phyloP scores from a whole-genome alignment of 306 rosid genomes.

The Trifolium subterraneum region DNA sequence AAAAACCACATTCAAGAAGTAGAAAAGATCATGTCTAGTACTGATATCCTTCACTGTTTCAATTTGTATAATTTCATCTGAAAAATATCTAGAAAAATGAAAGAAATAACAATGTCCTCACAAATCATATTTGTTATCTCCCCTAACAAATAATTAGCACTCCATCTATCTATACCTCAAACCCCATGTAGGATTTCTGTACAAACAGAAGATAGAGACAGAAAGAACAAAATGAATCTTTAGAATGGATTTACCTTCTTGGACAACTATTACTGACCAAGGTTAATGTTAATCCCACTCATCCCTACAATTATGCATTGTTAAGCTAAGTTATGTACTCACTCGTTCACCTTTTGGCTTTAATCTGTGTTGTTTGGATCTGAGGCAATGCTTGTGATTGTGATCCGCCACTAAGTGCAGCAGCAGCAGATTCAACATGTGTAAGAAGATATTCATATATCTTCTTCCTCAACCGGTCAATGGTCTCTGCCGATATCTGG shows the following conservation, averaged over 20 bases:
- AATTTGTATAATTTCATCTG: slow-evolving; percentile 51
- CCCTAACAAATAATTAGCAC: slow-evolving; percentile 47
- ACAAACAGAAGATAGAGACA: slow-evolving; percentile 48
- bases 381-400: slow-evolving; percentile 49
- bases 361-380: slow-evolving; percentile 54
- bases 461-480: slow-evolving; percentile 79
- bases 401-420: slow-evolving; percentile 79
- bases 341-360: slow-evolving; percentile 62
- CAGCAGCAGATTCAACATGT: slow-evolving; percentile 95
- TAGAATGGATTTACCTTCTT: slow-evolving; percentile 31
- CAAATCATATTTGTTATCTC: slow-evolving; percentile 38
- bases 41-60: slow-evolving; percentile 39
- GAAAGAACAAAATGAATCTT: slow-evolving; percentile 20
- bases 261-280: slow-evolving; percentile 52
- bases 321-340: slow-evolving; percentile 37
- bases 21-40: slow-evolving; percentile 23
- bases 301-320: slow-evolving; percentile 35
- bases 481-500: slow-evolving; percentile 61
- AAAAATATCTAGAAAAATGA: slow-evolving; percentile 46
- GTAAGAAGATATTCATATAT: slow-evolving; percentile 93
- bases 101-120: slow-evolving; percentile 26
- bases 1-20: slow-evolving; percentile 35
- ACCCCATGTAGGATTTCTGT: slow-evolving; percentile 61
- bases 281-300: slow-evolving; percentile 35
- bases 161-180: slow-evolving; percentile 64